Conservation (phyloP, 768 basidiomycete species). For the Coprinopsis sp. region DNA sequence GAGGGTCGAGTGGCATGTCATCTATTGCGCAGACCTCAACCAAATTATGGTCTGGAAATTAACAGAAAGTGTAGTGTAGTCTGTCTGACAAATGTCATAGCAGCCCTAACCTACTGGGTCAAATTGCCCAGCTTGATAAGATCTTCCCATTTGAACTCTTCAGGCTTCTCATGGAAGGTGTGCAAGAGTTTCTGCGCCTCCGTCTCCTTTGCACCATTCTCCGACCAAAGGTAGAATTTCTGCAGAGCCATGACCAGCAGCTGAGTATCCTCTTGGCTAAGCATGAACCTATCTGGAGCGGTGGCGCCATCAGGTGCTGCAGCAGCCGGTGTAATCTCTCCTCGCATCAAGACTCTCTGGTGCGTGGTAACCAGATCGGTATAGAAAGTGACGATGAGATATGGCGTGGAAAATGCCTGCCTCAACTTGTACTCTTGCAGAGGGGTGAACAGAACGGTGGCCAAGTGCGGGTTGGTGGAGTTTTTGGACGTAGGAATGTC, state of each 20-base stretch:
- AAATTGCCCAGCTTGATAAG: constrained; percentile 48
- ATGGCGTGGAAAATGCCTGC: constrained; percentile 82
- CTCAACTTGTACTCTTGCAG: constrained; percentile 90
- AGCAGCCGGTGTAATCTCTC: constrained; percentile 79
- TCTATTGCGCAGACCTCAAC: too few relatives aligned
- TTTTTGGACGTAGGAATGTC: constrained; percentile 26
- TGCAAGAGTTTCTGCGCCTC: constrained; percentile 51
- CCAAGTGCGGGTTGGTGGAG: constrained; percentile 42
- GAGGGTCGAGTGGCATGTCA: background rate
- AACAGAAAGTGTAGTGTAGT: too few relatives aligned
- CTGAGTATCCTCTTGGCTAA: constrained; percentile 82
- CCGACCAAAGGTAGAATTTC: constrained; percentile 75
- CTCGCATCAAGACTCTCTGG: constrained; percentile 79
- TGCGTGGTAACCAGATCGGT: constrained; percentile 82
- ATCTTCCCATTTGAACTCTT: constrained; percentile 79
- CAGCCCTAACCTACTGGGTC: too few relatives aligned
- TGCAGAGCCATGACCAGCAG: constrained; percentile 75
- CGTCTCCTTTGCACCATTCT: constrained; percentile 22
- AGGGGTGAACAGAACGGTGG: constrained; percentile 89
- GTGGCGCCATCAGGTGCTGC: constrained; percentile 32
- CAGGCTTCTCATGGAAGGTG: constrained; percentile 74
- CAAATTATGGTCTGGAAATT: too few relatives aligned
- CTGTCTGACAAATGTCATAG: too few relatives aligned
- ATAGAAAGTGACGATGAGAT: constrained; percentile 87
- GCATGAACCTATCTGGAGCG: constrained; percentile 45